Conservation (phyloP, 768 basidiomycete genomes). For the Coprinopsis sp. region DNA sequence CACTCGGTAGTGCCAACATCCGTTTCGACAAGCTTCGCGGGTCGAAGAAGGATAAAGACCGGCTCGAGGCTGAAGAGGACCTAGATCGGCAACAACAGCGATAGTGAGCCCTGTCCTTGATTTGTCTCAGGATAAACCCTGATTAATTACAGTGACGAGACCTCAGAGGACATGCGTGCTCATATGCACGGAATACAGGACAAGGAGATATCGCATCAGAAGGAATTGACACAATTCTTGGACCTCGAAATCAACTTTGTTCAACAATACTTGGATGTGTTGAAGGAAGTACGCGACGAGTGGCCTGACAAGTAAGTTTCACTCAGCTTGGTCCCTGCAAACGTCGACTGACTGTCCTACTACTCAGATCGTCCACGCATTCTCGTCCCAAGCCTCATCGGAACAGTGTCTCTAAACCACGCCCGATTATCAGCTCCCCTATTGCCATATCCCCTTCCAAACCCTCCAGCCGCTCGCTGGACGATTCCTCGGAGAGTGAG, state of each 20-base stretch:
- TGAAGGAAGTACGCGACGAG: conserved; percentile 60
- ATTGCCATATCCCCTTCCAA: not conserved
- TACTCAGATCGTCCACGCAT: not conserved
- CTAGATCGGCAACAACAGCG: conserved; percentile 63
- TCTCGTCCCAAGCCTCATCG: too few relatives aligned
- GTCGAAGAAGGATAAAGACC: conserved; percentile 82
- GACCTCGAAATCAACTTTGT: conserved; percentile 73
- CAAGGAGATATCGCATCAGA: conserved; percentile 66
- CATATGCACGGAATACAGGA: conserved; percentile 80
- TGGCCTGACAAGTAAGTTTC: conserved; percentile 63
- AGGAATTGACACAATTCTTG: conserved; percentile 66
- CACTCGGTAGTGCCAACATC: conserved; percentile 69
- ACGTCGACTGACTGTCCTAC: too few relatives aligned
- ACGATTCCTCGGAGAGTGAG: conserved; percentile 36
- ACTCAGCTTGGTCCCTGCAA: not conserved
- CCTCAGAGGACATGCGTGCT: conserved; percentile 75
- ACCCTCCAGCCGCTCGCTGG: not conserved
- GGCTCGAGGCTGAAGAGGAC: conserved; percentile 76
- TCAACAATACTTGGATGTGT: conserved; percentile 64
- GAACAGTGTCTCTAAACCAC: not conserved
- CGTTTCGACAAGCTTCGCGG: conserved; percentile 65
- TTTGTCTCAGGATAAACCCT: not conserved
- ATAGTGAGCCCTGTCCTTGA: conserved; percentile 45
- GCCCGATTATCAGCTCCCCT: not conserved
- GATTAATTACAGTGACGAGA: conserved; percentile 63